Evolutionary conservation across 2,329 filamentous ascomycete species (phyloP).

Genomic region (Colletotrichum sp.): DNA sequence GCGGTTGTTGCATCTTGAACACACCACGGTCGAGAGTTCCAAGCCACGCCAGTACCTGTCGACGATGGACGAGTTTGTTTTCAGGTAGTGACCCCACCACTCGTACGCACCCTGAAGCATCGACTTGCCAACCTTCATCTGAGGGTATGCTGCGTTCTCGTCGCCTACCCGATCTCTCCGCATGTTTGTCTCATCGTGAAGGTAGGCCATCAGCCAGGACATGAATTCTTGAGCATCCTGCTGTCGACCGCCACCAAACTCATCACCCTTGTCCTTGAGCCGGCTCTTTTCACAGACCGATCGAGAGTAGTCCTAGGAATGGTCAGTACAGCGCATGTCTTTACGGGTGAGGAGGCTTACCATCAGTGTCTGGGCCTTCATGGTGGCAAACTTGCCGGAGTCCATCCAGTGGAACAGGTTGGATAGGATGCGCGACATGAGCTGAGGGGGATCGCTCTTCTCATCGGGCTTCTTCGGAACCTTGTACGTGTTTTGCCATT

Average conservation of each 20-base stretch:
- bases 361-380: constrained; percentile 63
- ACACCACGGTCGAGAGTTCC: constrained; percentile 74
- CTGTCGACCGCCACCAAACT: constrained; percentile 77
- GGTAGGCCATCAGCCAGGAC: constrained; percentile 78
- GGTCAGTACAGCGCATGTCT: constrained; percentile 15
- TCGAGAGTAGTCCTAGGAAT: constrained; percentile 57
- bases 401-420: constrained; percentile 64
- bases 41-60: constrained; percentile 82
- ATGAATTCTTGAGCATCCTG: constrained; percentile 95
- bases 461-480: constrained; percentile 68
- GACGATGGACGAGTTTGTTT: constrained; percentile 76
- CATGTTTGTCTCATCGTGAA: constrained; percentile 85
- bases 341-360: constrained; percentile 40
- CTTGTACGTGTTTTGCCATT: constrained; percentile 70
- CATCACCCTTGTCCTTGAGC: constrained; percentile 33
- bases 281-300: constrained; percentile 17
- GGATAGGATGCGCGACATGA: constrained; percentile 64
- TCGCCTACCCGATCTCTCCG: constrained; percentile 35
- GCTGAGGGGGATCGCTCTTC: constrained; percentile 56
- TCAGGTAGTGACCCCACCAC: constrained; percentile 76
- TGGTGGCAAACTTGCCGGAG: constrained; percentile 51
- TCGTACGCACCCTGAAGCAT: constrained; percentile 65
- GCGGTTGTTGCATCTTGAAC: constrained; percentile 61
- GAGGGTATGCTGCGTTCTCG: constrained; percentile 28
- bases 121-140: constrained; percentile 33